Percentiles rank a stretch among this genome's conserved stretches.
These are phyloP conservation scores for Nakazawaea ernobii DNA, from an alignment of 805 yeast genomes.

Conservation along the genomic window DNA sequence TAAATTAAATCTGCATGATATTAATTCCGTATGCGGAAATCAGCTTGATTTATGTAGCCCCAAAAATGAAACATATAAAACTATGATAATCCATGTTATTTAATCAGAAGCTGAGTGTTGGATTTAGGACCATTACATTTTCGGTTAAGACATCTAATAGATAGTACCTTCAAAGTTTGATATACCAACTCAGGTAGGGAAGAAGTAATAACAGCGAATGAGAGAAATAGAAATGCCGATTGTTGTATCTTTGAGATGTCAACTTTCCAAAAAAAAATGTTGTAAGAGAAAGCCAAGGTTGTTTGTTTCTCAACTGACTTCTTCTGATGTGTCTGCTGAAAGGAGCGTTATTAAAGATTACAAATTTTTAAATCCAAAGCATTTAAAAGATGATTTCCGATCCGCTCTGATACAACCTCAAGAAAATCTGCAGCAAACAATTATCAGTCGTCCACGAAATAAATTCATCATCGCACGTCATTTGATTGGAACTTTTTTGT, in stretches of 20 bases:
- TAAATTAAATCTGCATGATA: too few relatives aligned
- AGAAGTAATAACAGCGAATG: neutral
- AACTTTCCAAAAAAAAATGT: neutral
- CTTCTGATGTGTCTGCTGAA: neutral
- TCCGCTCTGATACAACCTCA: neutral
- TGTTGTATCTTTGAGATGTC: neutral
- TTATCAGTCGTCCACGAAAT: neutral
- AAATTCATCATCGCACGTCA: conserved; percentile 5
- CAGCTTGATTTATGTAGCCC: too few relatives aligned
- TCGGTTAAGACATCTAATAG: too few relatives aligned
- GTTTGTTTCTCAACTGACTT: neutral
- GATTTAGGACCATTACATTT: too few relatives aligned
- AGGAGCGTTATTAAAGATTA: neutral
- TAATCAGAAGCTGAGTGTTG: too few relatives aligned
- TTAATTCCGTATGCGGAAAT: too few relatives aligned
- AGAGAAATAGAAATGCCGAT: neutral
- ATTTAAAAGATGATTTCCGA: neutral
- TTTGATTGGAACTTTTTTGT: neutral
- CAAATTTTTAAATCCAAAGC: neutral
- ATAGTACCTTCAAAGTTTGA: too few relatives aligned
- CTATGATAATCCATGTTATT: too few relatives aligned
- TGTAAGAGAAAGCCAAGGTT: neutral
- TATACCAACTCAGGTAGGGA: neutral
- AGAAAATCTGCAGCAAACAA: neutral
- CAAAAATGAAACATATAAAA: too few relatives aligned